Percentiles rank a stretch among this genome's conserved stretches.
These are phyloP conservation scores for Monosporascus sp. DNA, from an alignment of 2,329 filamentous ascomycete species.

Conservation along the genomic window DNA sequence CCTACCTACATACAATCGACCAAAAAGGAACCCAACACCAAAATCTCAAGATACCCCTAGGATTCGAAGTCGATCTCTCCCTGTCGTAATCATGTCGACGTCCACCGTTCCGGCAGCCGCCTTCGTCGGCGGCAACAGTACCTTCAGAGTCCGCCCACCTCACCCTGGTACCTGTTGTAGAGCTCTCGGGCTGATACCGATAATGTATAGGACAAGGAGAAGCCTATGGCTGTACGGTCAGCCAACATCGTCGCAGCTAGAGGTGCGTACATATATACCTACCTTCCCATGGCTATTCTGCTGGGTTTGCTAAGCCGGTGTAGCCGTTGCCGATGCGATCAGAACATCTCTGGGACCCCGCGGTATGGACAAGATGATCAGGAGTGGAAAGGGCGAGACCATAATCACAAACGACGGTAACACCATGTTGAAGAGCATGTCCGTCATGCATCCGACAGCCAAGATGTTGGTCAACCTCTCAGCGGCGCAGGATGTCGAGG, in stretches of 20 bases:
- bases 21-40: background rate
- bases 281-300: conserved; percentile 15
- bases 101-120: conserved; percentile 36
- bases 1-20: background rate
- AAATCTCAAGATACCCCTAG: background rate
- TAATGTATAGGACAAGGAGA: conserved; percentile 72
- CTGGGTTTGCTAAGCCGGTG: conserved; percentile 33
- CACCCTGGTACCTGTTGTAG: conserved; percentile 1
- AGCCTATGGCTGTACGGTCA: conserved; percentile 93
- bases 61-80: background rate
- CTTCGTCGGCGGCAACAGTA: conserved; percentile 41
- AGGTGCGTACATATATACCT: conserved; percentile 51
- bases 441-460: conserved; percentile 97
- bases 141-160: conserved; percentile 48
- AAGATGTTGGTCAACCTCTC: conserved; percentile 99
- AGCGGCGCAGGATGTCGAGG: conserved; percentile 95
- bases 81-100: conserved; percentile 25
- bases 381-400: conserved; percentile 91
- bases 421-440: conserved; percentile 99
- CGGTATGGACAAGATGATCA: conserved; percentile 99
- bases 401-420: conserved; percentile 99
- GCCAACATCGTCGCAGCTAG: conserved; percentile 96
- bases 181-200: conserved; percentile 11
- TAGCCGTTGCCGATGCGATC: conserved; percentile 91
- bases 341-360: conserved; percentile 92